Conservation (phyloP, 176 grass and related monocot genomes). For the Metroxylon sagu region DNA sequence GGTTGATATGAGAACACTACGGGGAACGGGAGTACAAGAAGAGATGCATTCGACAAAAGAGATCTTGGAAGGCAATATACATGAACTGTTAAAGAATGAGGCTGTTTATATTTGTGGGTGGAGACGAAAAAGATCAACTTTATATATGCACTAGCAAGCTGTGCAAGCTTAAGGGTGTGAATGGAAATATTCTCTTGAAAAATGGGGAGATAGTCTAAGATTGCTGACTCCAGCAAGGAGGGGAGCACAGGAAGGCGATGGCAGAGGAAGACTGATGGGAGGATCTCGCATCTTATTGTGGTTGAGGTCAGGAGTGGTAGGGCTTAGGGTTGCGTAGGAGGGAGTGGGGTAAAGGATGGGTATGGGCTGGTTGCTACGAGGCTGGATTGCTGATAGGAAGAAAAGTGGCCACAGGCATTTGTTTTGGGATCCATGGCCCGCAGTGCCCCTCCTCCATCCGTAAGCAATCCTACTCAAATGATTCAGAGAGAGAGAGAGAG, state of each 20-base stretch:
- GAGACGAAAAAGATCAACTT: too few relatives aligned
- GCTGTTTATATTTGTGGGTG: neutral
- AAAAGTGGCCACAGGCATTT: slow-evolving; percentile 13
- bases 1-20: neutral
- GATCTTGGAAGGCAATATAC: neutral
- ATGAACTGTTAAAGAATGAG: neutral
- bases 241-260: neutral
- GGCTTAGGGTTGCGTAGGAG: neutral
- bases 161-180: too few relatives aligned
- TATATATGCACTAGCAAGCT: too few relatives aligned
- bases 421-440: neutral
- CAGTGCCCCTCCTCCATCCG: slow-evolving; percentile 1
- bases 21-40: neutral
- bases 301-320: too few relatives aligned
- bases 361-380: neutral
- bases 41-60: slow-evolving; percentile 2
- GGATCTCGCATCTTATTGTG: too few relatives aligned
- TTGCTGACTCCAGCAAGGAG: slow-evolving; percentile 2
- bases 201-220: neutral
- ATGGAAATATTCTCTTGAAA: neutral
- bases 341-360: neutral
- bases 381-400: neutral
- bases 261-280: too few relatives aligned
- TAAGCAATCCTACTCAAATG: slow-evolving; percentile 26
- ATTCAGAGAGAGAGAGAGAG: slow-evolving; percentile 5